Evolutionary conservation across 2,329 filamentous ascomycete genomes (phyloP), one percentile per base, ranked within the genome.

Genomic region (Daldinia eschscholtzii): DNA sequence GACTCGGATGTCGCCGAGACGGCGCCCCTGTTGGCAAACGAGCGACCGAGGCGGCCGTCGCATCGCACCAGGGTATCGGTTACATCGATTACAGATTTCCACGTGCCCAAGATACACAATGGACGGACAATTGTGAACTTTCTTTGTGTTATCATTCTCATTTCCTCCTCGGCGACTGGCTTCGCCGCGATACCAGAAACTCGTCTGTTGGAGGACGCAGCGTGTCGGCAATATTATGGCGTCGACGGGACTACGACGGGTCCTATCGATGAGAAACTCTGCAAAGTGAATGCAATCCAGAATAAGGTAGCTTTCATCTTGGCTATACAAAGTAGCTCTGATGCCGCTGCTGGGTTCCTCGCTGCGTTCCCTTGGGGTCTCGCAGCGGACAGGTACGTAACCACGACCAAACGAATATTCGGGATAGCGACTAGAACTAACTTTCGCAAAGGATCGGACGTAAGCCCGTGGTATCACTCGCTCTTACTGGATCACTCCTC

Each of bases 321-420:
- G 23, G 80, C 79, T 13, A 75, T 77, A 4, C 58, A 71, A 50
- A 64, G 67, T 12, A 73, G 78, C 15, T 33, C 80, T 57, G 72
- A 73, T 28, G 74, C 79, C 6, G 72, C 79, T 30, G 77, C 79
- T 61, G 76, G 76, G n/a, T 74, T 80, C 26, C 28, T 79, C 41
- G 76, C 76, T 3, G 78, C 81, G 0, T 76, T 82, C 20, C 80
- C 81, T 0, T 83, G 81, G 77, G 81, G 81, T 1, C 65, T 82
- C 4, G 75, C 78, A 4, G 75, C 75, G n/a, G 75, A 77, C 61
- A 74, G 72, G 75, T 76, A 33, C 10, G 61, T 57, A 23, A 33
- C 9, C 2, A 9, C n/a, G 7, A 4, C 57, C 33, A 3, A 35
- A 23, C 6, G 7, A 12, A 26, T 18, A 48, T 10, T 56, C 44